Percentiles rank a stretch among this genome's conserved stretches.
phyloP scores from a whole-genome alignment of 495 filamentous ascomycete species.

The Entonaema liquescens region DNA sequence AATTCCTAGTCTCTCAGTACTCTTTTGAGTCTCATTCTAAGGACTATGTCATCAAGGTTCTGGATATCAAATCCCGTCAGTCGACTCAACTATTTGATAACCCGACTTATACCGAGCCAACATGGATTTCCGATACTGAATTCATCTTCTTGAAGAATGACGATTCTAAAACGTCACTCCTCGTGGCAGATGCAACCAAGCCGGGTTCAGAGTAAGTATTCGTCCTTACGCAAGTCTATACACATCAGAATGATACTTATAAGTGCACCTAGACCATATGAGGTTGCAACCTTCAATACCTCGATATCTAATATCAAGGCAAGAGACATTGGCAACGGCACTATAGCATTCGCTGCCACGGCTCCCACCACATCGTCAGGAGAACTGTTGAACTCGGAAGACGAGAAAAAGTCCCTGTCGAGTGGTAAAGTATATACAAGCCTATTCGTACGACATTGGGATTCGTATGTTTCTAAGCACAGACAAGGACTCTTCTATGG shows the following conservation, averaged over 20 bases:
- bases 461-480: constrained; percentile 73
- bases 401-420: constrained; percentile 63
- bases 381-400: constrained; percentile 66
- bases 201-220: constrained; percentile 52
- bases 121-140: constrained; percentile 76
- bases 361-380: constrained; percentile 69
- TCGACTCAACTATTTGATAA: constrained; percentile 73
- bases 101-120: constrained; percentile 69
- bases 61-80: constrained; percentile 75
- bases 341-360: constrained; percentile 74
- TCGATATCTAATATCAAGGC: constrained; percentile 79
- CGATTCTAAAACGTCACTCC: constrained; percentile 63
- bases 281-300: constrained; percentile 68
- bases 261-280: constrained; percentile 60
- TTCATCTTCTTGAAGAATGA: constrained; percentile 74
- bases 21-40: constrained; percentile 83
- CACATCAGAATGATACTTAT: constrained; percentile 7
- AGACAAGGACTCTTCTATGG: constrained; percentile 78
- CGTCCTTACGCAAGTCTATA: neutral
- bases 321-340: constrained; percentile 65
- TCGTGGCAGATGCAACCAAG: constrained; percentile 65
- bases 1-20: constrained; percentile 67
- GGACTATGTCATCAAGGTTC: constrained; percentile 74
- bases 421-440: constrained; percentile 72
- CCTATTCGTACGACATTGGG: constrained; percentile 83